A percentile compares a stretch with the other conserved stretches of the same genome.
Conservation (phyloP, 1,284 basidiomycete species). For the Anthracocystis panici-leucophaei region DNA sequence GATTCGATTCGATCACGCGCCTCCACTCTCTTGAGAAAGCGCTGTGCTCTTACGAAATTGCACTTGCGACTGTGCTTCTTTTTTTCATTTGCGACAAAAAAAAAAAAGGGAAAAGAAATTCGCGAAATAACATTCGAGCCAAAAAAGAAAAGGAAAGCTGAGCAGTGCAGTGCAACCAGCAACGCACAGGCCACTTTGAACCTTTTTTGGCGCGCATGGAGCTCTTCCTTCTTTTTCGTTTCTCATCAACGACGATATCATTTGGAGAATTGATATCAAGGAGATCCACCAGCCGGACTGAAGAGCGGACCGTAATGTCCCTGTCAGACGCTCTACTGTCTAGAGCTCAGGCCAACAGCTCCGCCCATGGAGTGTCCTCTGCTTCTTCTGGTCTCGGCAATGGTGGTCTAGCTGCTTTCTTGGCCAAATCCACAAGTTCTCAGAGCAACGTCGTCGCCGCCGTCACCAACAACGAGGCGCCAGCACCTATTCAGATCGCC, state of each 20-base stretch:
- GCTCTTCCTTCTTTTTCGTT: neutral
- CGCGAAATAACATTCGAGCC: slow-evolving; percentile 9
- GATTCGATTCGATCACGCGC: slow-evolving; percentile 44
- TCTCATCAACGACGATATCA: neutral
- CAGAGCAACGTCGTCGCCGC: neutral
- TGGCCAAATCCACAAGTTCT: slow-evolving; percentile 20
- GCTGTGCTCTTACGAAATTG: slow-evolving; percentile 5
- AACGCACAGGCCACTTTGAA: slow-evolving; percentile 18
- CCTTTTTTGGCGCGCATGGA: slow-evolving; percentile 5
- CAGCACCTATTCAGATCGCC: slow-evolving; percentile 13
- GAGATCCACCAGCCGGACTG: neutral
- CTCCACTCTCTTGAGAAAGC: neutral
- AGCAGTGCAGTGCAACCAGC: neutral
- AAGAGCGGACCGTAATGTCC: slow-evolving; percentile 16
- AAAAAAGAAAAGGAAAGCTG: neutral
- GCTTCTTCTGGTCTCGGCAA: slow-evolving; percentile 1
- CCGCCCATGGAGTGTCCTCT: slow-evolving; percentile 1
- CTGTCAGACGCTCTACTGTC: slow-evolving; percentile 38
- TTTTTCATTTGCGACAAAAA: neutral
- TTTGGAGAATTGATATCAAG: neutral
- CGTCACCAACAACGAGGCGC: neutral
- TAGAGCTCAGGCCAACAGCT: slow-evolving; percentile 24
- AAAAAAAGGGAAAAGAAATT: neutral
- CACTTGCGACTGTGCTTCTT: too few species aligned
- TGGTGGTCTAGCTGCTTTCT: slow-evolving; percentile 42